A percentile compares a stretch with the other conserved stretches of the same genome.
phyloP scores from a whole-genome alignment of 192 early-diverging fungal species.

The Cetraspora pellucida region DNA sequence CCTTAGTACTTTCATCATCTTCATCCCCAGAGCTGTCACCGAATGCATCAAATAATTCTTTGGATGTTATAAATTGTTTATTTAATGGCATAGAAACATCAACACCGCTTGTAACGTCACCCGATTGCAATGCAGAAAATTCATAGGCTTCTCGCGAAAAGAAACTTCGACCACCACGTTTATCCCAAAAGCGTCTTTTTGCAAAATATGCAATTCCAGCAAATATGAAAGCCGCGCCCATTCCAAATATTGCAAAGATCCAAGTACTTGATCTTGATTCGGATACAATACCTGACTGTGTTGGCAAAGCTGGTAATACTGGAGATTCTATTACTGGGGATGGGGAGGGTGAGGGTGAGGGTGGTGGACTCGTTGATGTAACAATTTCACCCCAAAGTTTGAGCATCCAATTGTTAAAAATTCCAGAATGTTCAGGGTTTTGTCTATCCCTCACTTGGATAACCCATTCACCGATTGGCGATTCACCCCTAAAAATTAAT shows the following conservation, averaged over 20 bases:
- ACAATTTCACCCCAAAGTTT: slow-evolving; percentile 66
- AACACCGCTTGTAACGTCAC: neutral
- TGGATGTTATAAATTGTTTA: slow-evolving; percentile 29
- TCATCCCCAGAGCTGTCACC: slow-evolving; percentile 40
- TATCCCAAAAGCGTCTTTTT: neutral
- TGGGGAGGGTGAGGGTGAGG: neutral
- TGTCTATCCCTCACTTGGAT: slow-evolving; percentile 66
- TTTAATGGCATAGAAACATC: slow-evolving; percentile 20
- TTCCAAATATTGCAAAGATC: slow-evolving; percentile 4
- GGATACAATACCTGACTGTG: too few relatives aligned
- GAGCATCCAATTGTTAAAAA: slow-evolving; percentile 68
- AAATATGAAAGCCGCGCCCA: slow-evolving; percentile 23
- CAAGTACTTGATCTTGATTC: neutral
- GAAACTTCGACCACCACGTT: neutral
- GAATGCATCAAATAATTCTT: slow-evolving; percentile 39
- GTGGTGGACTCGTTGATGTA: neutral
- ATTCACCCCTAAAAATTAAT: slow-evolving; percentile 73
- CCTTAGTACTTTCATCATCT: slow-evolving; percentile 5
- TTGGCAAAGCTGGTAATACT: too few relatives aligned
- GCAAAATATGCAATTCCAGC: neutral
- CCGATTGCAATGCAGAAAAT: neutral
- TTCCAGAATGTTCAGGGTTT: slow-evolving; percentile 56
- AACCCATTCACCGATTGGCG: slow-evolving; percentile 83
- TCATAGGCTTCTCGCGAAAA: slow-evolving; percentile 17
- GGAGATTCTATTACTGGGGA: neutral